Conservation (phyloP, 2,329 filamentous ascomycete genomes). For the Didymella segeticola region DNA sequence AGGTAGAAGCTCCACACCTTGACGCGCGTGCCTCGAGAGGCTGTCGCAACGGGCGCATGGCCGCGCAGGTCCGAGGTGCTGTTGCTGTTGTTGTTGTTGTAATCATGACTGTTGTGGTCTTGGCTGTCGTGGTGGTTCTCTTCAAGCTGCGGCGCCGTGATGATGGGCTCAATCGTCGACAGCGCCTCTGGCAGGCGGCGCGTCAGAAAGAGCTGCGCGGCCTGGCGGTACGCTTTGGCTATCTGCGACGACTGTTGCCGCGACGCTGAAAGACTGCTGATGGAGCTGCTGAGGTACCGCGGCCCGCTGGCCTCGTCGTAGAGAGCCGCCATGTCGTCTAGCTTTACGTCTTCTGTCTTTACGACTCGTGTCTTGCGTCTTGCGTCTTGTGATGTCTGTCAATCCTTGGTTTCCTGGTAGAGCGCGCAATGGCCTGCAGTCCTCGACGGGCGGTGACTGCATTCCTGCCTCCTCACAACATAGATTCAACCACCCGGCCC, state of each 20-base stretch:
- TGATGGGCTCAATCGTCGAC: slow-evolving; percentile 81
- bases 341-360: no score
- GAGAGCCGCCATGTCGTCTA: slow-evolving; percentile 54
- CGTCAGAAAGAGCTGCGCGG: slow-evolving; percentile 92
- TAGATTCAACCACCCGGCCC: no score
- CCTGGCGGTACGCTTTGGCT: slow-evolving; percentile 92
- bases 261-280: slow-evolving; percentile 72
- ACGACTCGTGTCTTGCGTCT: no score
- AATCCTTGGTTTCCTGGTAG: no score
- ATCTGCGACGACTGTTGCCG: slow-evolving; percentile 74
- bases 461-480: no score
- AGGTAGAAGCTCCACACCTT: slow-evolving; percentile 98
- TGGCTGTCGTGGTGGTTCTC: background rate
- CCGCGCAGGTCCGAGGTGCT: slow-evolving; percentile 29
- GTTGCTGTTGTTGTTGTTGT: slow-evolving; percentile 20
- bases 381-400: no score
- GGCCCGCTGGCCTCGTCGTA: slow-evolving; percentile 61
- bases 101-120: no score
- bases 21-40: slow-evolving; percentile 81
- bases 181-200: slow-evolving; percentile 90
- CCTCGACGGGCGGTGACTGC: no score
- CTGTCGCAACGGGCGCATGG: slow-evolving; percentile 76
- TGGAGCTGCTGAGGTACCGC: slow-evolving; percentile 69
- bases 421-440: no score
- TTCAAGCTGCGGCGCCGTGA: slow-evolving; percentile 61